Base-by-base conservation (phyloP, 2,329 filamentous ascomycete species). In the Fusarium incarnatum region DNA sequence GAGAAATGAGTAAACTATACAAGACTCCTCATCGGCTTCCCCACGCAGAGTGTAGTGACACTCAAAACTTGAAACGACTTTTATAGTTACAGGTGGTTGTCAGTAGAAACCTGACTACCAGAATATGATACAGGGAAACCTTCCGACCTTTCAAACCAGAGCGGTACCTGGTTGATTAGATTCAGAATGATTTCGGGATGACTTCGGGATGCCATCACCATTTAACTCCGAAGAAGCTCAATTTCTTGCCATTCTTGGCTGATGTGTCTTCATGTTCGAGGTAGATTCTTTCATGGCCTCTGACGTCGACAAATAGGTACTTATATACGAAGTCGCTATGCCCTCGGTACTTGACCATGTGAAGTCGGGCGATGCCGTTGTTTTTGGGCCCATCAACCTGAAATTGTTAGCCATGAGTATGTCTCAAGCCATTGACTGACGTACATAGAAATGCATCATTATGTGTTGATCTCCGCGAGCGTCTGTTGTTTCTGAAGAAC, bases 391-490 rank as follows among this genome's bases (percentile, higher is more conserved):
- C 95, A 77, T 94, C 90, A 41, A 97, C 90, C 88, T 92, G 77
- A 2, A 8, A 5, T 20, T 47, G 41, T 75, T 47, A 75, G 64
- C 22, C 11, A 16, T 2, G 23, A 42, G 2, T 27, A 11, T 16
- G 16, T 5, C 16, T 15, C 2, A n/a, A 27, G 7, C 27, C 18
- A 5, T 15, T 18, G 8, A 7, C 20, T 2, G 30, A 78, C 88
- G 73, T 81, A 92, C 91, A 77, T 96, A 89, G 79, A 98, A 98
- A 73, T 94, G 90, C 87, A 98, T 94, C 68, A 89, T 83, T 68
- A 98, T 79, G 78, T 98, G 94, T 68, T 97, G 91, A 22, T 89
- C 90, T 7, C 94, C 94, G 66, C 89, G 85, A 13, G 86, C 82
- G 77, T 98, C 94, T 9, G 87, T 93, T 66, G 88, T 88, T 23